Evolutionary conservation across 2,329 filamentous ascomycete genomes (phyloP).

Genomic region (Fusarium sp.): DNA sequence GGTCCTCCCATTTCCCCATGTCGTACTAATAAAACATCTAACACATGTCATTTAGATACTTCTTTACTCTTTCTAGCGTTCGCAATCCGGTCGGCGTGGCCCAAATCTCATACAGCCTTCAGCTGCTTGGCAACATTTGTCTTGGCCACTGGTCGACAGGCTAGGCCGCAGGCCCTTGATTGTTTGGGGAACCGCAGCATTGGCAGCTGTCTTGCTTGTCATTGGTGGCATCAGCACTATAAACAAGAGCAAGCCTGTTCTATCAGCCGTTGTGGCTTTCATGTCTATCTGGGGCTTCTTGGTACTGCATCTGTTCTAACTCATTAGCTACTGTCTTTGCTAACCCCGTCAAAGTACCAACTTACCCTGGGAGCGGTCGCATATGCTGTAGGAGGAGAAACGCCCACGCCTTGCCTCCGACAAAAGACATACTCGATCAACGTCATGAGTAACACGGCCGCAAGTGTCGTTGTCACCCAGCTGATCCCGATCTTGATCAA

Average conservation of each 20-base stretch:
- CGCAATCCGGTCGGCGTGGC: neutral
- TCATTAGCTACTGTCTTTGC: neutral
- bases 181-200: conserved; percentile 30
- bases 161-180: neutral
- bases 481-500: conserved; percentile 46
- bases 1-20: neutral
- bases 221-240: conserved; percentile 47
- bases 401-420: conserved; percentile 41
- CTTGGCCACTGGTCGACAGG: conserved; percentile 4
- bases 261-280: conserved; percentile 42
- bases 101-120: neutral
- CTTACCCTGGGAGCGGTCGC: conserved; percentile 44
- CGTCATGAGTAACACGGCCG: conserved; percentile 45
- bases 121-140: conserved; percentile 2
- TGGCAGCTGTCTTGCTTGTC: conserved; percentile 43
- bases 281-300: conserved; percentile 44
- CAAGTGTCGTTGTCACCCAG: conserved; percentile 45
- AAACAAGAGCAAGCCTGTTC: conserved; percentile 23
- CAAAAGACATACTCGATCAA: conserved; percentile 50
- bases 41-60: neutral
- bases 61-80: conserved; percentile 6
- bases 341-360: neutral
- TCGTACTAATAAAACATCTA: neutral
- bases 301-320: conserved; percentile 24
- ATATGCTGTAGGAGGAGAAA: conserved; percentile 46